Evolutionary conservation across 345 rosid species (phyloP), one percentile per base, ranked within the genome.

Genomic region (Combretum micranthum): DNA sequence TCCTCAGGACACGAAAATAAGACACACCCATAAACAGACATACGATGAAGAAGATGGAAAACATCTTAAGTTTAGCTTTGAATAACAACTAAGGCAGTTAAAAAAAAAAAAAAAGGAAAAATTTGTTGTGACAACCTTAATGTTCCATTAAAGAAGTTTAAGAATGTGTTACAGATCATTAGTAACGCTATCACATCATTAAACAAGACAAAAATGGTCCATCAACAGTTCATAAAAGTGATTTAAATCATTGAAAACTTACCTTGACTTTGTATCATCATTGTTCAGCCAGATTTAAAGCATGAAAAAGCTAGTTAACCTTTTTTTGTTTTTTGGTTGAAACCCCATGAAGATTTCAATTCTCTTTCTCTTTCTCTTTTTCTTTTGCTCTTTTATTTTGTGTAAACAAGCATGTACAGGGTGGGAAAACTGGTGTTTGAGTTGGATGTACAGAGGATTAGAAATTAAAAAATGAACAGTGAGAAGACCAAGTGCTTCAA

Each of bases 401-500:
- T 25, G 61, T 67, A 65, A 72, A 68, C 77, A 66, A 80, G 81
- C 66, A 3, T 77, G 78, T 69, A 62, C 70, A 53, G 65, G 67
- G n/a, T 26, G 70, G 77, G 83, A 82, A 82, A 82, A 77, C 83
- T 74, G 60, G 57, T 56, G 71, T 64, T 60, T 69, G 79, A 75
- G 83, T 74, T 79, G 84, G 87, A 81, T 79, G 83, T 75, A 75
- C n/a, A 50, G 61, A 66, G 71, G 70, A 53, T 68, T 43, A 68
- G 53, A 58, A 61, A 60, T n/a, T n/a, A 53, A 73, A 68, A 72
- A 61, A 71, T 57, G 58, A 70, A 64, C 57, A 59, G 42, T 66
- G 23, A 25, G 26, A 45, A 52, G 39, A 48, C 20, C 42, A 26
- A 80, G 77, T 65, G 72, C 69, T 72, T 72, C 53, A 75, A 82